These are phyloP conservation scores for Deuterostichococcus epilithicus DNA, from an alignment of 139 green algal species.

Conservation along the genomic window DNA sequence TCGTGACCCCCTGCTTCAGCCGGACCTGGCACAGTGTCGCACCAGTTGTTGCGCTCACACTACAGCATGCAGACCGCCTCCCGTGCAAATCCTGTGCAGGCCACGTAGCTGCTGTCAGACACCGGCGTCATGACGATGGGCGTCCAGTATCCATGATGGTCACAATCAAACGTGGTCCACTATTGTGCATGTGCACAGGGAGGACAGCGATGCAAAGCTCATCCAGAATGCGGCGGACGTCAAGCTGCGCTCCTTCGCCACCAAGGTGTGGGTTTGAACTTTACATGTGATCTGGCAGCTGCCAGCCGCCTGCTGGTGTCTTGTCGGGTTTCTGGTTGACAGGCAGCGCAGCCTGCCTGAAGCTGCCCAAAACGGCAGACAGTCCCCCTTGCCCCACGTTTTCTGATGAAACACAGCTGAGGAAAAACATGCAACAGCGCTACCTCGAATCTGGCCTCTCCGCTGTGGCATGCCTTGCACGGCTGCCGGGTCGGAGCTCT, in stretches of 20 bases:
- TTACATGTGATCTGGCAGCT: not conserved
- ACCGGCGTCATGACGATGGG: too few relatives aligned
- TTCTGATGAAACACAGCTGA: not conserved
- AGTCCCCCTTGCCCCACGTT: not conserved
- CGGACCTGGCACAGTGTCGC: too few relatives aligned
- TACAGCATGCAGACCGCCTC: too few relatives aligned
- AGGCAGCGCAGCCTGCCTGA: not conserved
- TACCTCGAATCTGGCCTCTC: not conserved
- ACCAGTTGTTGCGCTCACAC: too few relatives aligned
- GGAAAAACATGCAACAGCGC: too few relatives aligned
- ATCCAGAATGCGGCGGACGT: slow-evolving; percentile 80
- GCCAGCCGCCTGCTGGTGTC: not conserved
- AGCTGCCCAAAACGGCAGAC: not conserved
- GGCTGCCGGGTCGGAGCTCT: not conserved
- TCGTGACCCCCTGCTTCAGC: too few relatives aligned
- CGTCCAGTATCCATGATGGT: too few relatives aligned
- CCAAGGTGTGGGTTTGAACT: slow-evolving; percentile 54
- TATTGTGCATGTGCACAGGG: too few relatives aligned
- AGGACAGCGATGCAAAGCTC: slow-evolving; percentile 82
- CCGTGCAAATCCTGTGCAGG: too few relatives aligned
- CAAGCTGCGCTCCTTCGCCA: slow-evolving; percentile 87
- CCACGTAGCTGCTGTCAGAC: too few relatives aligned
- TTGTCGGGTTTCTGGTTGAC: not conserved
- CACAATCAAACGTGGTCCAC: too few relatives aligned
- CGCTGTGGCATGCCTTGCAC: not conserved